These are phyloP conservation scores for Exophiala xenobiotica DNA, from an alignment of 2,329 filamentous ascomycete species.

Conservation along the genomic window DNA sequence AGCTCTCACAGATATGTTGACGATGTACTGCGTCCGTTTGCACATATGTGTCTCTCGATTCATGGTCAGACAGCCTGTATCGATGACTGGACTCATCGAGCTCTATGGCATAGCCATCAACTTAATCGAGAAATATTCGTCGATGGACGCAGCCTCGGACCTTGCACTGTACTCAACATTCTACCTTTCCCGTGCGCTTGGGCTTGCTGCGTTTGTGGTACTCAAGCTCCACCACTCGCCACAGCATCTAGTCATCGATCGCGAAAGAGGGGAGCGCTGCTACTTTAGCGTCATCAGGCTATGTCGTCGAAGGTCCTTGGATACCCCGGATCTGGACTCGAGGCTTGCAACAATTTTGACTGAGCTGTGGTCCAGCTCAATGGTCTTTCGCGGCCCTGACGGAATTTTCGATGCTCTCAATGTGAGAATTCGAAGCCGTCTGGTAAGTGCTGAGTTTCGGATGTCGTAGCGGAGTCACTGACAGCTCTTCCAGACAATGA, in stretches of 20 bases:
- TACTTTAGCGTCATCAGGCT: neutral
- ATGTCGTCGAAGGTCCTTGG: neutral
- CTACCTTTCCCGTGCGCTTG: slow-evolving; percentile 1
- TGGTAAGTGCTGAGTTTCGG: neutral
- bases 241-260: neutral
- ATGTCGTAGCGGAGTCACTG: neutral
- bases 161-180: slow-evolving; percentile 4
- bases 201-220: neutral
- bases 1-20: neutral
- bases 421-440: neutral
- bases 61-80: neutral
- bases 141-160: neutral
- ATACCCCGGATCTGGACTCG: neutral
- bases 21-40: slow-evolving; percentile 1
- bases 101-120: slow-evolving; percentile 1
- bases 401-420: neutral
- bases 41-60: slow-evolving; percentile 10
- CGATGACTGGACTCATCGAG: neutral
- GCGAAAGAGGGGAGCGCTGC: neutral
- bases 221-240: neutral
- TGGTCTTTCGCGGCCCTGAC: neutral
- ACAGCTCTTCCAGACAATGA: slow-evolving; percentile 7
- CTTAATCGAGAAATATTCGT: neutral
- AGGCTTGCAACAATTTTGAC: slow-evolving; percentile 3
- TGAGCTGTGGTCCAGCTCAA: slow-evolving; percentile 3